Percentiles rank a stretch among this genome's conserved stretches.
Conservation (phyloP, 2,329 filamentous ascomycete species). For the Aspergillus alliaceus region DNA sequence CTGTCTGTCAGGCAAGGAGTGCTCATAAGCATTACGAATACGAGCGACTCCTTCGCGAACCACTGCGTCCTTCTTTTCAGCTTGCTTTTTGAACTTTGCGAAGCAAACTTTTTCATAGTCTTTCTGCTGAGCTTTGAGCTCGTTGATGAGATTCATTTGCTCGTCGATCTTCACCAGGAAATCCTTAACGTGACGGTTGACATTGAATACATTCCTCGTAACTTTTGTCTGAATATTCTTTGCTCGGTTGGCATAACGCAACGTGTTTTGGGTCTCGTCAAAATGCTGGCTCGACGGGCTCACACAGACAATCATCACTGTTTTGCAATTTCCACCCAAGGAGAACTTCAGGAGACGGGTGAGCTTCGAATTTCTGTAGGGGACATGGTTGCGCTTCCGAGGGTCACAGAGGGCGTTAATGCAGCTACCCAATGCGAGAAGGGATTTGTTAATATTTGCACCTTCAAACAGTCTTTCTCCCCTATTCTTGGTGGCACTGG, state of each 20-base stretch:
- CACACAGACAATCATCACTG: constrained; percentile 99
- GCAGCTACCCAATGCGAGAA: constrained; percentile 90
- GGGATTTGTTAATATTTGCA: constrained; percentile 98
- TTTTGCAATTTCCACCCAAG: constrained; percentile 95
- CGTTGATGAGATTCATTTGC: constrained; percentile 94
- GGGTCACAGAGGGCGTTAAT: constrained; percentile 97
- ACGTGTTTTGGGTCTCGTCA: constrained; percentile 96
- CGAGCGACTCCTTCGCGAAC: constrained; percentile 76
- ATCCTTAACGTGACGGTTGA: constrained; percentile 98
- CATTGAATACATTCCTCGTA: constrained; percentile 98
- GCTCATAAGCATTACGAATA: constrained; percentile 79
- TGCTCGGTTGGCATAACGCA: constrained; percentile 94
- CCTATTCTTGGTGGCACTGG: constrained; percentile 93
- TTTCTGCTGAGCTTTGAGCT: constrained; percentile 89
- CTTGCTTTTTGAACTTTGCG: constrained; percentile 86
- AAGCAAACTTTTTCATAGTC: constrained; percentile 81
- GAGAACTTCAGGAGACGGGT: constrained; percentile 96
- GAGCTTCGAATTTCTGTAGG: constrained; percentile 96
- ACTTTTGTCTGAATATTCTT: constrained; percentile 99
- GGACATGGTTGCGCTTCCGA: constrained; percentile 87
- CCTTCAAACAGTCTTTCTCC: constrained; percentile 89
- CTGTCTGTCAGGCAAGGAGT: constrained; percentile 72
- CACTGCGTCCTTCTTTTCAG: constrained; percentile 76
- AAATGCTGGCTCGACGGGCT: constrained; percentile 96
- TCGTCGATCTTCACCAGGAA: constrained; percentile 99